Base-by-base conservation (phyloP, 441 rosid species). In the Bruguiera hainesii region DNA sequence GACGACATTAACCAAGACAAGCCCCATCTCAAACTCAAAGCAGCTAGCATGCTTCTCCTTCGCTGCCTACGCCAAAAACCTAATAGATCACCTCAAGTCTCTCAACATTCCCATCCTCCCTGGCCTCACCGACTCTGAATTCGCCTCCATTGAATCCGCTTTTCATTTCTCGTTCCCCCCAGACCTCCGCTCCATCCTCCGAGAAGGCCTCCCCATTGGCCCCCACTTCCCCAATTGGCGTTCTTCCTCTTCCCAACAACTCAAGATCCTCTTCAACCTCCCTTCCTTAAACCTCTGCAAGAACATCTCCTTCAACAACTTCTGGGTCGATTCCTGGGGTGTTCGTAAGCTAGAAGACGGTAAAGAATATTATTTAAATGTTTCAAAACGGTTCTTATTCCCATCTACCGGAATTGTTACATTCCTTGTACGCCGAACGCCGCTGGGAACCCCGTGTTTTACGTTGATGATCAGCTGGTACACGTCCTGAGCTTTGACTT, bases 161-260 rank as follows among this genome's bases (percentile, higher is more conserved):
- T 80, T 83, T 60, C 60, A 70, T 50, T 84, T 91, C 84, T 66
- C 87, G 11, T 91, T 91, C 81, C 97, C 98, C n/a, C 86, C 82
- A 0, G 98, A 90, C 78, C 93, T 90, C 73, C 94, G 95, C 59
- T 80, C 85, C n/a, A 84, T 93, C 73, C 96, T 90, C 66, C 86
- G 69, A n/a, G 85, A 80, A 65, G 97, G 98, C 55, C 83, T 93
- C 39, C 97, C 97, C 20, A 68, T 84, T 3, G 88, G 86, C n/a
- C 75, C 83, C 48, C 77, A 75, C 60, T 93, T 89, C 81, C 93
- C 94, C 21, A 80, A 87, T 62, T 90, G 96, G 97, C 79, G 95
- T 3, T 83, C 86, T 13, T 81, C 95, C 0, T 89, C 89, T 29
- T 77, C 60, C 6, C 91, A 84, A 21, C 89, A 85, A 33, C 93